Evolutionary conservation across 2,329 filamentous ascomycete genomes (phyloP), one percentile per base, ranked within the genome.

Genomic region (Colletotrichum filicis): DNA sequence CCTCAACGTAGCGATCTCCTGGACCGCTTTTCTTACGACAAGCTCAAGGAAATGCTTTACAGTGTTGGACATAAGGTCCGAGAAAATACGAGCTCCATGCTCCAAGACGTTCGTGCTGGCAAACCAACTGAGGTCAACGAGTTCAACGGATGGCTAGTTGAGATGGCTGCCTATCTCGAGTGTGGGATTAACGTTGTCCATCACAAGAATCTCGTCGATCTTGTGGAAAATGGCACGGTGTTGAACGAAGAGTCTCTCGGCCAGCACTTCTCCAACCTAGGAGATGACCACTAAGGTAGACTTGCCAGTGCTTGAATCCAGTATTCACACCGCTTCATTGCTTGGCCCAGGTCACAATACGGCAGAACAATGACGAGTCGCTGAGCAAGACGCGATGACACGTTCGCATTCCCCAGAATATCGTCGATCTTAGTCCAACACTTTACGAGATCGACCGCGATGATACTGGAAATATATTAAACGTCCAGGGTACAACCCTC

Each of bases 11-110:
- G 16, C 3, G 62, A 53, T 14, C 74, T 84, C 7, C 56, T 70
- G 30, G 71, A 84, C 49, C 83, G 89, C 30, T 86, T 90, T 77
- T 85, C 87, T 0, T 78, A 80, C 12, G 32, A 78, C 5, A 79
- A 76, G 4, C 80, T 92, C 35, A 82, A 82, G 32, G 73, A 78
- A 3, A 85, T 88, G 81, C 79, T 92, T 7, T 80, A 86, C 63
- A 79, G 79, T 9, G 83, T 89, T 8, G 87, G 85, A 2, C 72
- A 80, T n/a, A 84, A 85, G 71, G 89, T 90, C 5, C 79, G 79
- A 19, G 82, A 86, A 37, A 92, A 92, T 78, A 87, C 82, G 11
- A 91, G 89, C 78, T 91, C 89, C 5, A 92, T 92, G 90, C 83
- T 91, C 5, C 90, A 92, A 79, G 90, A 92, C 76, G 84, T 88